Evolutionary conservation across 352 stramenopile species (phyloP), one percentile per base, ranked within the genome.

Genomic region (Pythium dissimile): DNA sequence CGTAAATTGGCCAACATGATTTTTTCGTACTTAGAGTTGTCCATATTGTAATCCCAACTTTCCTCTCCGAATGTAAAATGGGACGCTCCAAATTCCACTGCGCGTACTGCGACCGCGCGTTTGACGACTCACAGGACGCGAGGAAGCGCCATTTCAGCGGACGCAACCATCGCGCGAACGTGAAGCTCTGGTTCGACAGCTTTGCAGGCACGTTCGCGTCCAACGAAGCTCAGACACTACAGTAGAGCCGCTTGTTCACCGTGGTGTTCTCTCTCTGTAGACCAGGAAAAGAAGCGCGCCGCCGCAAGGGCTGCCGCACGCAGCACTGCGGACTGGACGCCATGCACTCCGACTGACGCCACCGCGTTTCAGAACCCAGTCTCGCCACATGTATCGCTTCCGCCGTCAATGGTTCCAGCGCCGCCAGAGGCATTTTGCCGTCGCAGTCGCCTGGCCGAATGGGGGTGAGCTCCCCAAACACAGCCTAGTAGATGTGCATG

Each of bases 141-240:
- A 73, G 84, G 23, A 72, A 73, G 39, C 73, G 81, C 46, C 84
- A 94, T 58, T 74, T 75, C 31, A 71, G 62, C 9, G 84, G 84
- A 0, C 80, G 84, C 49, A 85, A 79, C 52, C 84, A 94, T 63
- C 88, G 84, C 52, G 54, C 71, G 18, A 94, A 94, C 62, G 84
- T 94, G 39, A 90, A 92, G 53, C 72, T 90, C 44, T 94, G 79
- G 79, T 92, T 87, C 70, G 83, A 87, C 61, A 88, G 80, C 64
- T 82, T 91, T 52, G 59, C 66, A 72, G 82, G 80, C 89, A 71
- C 12, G 71, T 41, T 24, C n/a, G 26, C 31, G 7, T 45, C 39
- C 10, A n/a, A 10, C 6, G 28, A 37, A 52, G 9, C 15, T 15
- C 5, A 52, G 8, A 53, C 27, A 20, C 20, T 4, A 13, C n/a